phyloP scores from a whole-genome alignment of 805 yeast species.

The Maudiozyma serrabonitensis region DNA sequence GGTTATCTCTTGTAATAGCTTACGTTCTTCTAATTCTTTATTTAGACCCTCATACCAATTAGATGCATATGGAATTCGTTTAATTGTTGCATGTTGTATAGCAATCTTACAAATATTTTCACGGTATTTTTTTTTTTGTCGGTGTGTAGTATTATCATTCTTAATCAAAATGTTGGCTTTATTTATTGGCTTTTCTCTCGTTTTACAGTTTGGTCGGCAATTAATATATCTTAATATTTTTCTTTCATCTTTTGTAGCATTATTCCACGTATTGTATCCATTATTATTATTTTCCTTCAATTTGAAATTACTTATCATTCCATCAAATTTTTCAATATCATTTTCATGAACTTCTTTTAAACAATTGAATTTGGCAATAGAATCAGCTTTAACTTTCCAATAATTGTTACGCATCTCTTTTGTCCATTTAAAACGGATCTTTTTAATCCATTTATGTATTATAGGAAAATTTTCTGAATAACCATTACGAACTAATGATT shows the following conservation, averaged over 20 bases:
- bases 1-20: no score
- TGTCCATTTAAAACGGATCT: constrained; percentile 4
- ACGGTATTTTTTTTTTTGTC: constrained; percentile 12
- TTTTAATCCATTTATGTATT: constrained; percentile 19
- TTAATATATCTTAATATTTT: constrained; percentile 16
- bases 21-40: constrained; percentile 23
- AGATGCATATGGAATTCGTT: constrained; percentile 25
- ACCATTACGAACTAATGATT: constrained; percentile 2
- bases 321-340: not conserved
- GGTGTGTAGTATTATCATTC: not conserved
- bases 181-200: not conserved
- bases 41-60: constrained; percentile 26
- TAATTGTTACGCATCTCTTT: constrained; percentile 10
- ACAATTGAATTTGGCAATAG: constrained; percentile 20
- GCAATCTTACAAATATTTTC: constrained; percentile 16
- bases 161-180: not conserved
- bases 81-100: constrained; percentile 20
- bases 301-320: not conserved
- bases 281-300: not conserved
- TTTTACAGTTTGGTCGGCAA: constrained; percentile 11
- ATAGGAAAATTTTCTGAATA: constrained; percentile 12
- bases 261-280: constrained; percentile 12
- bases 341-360: not conserved
- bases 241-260: constrained; percentile 5
- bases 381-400: constrained; percentile 20